Evolutionary conservation across 2,329 filamentous ascomycete species (phyloP).

Genomic region (Ophiocordyceps robertsii): DNA sequence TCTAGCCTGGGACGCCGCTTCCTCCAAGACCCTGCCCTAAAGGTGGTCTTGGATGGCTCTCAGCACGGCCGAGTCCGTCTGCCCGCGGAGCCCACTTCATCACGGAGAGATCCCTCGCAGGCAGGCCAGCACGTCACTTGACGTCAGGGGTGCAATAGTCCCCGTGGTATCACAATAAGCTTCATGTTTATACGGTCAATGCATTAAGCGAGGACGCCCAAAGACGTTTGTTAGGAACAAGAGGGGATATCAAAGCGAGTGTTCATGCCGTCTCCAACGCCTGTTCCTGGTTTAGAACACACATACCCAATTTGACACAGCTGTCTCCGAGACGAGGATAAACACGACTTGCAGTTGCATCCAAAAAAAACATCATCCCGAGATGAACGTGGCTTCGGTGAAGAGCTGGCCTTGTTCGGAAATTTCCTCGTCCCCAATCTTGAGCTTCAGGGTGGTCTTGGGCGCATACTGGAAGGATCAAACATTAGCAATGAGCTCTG

Average conservation of each 20-base stretch:
- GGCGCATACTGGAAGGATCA: slow-evolving; percentile 51
- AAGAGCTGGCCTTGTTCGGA: slow-evolving; percentile 70
- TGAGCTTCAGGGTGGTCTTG: slow-evolving; percentile 63
- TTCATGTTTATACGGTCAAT: not conserved
- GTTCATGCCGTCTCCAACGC: slow-evolving; percentile 13
- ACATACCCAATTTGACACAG: slow-evolving; percentile 7
- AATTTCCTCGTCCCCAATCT: slow-evolving; percentile 67
- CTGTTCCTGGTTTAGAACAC: slow-evolving; percentile 5
- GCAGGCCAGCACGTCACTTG: too few relatives aligned
- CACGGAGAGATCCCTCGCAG: too few relatives aligned
- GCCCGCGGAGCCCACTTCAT: too few relatives aligned
- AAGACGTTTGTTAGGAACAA: slow-evolving; percentile 2
- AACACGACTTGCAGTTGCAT: slow-evolving; percentile 2
- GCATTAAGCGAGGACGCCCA: not conserved
- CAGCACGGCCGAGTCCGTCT: too few relatives aligned
- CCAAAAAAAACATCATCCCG: slow-evolving; percentile 26
- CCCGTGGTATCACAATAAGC: too few relatives aligned
- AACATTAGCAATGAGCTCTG: not conserved
- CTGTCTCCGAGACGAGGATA: not conserved
- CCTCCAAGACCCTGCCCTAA: too few relatives aligned
- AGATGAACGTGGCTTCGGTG: slow-evolving; percentile 94
- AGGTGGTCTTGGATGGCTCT: too few relatives aligned
- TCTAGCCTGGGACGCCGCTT: too few relatives aligned
- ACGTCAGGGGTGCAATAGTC: too few relatives aligned
- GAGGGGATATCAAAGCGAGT: slow-evolving; percentile 9